phyloP scores from a whole-genome alignment of 2,329 filamentous ascomycete genomes.

The Zymoseptoria tritici region DNA sequence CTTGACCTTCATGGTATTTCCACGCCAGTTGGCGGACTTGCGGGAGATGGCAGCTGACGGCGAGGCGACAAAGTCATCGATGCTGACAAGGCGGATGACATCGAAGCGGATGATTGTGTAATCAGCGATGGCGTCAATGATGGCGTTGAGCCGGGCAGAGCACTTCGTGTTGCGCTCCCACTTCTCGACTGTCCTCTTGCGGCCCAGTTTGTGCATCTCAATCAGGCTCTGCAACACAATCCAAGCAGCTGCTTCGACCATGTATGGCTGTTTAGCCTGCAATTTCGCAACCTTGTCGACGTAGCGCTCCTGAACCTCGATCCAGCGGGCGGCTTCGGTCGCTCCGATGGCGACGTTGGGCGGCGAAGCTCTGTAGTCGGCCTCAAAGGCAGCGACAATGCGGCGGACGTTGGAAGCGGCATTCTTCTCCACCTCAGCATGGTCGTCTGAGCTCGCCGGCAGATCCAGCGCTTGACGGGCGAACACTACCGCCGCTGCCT shows the following conservation, averaged over 20 bases:
- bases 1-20: conserved; percentile 9
- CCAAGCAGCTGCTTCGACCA: conserved; percentile 12
- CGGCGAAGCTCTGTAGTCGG: background rate
- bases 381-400: conserved; percentile 8
- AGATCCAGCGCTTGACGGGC: background rate
- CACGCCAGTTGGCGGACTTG: conserved; percentile 14
- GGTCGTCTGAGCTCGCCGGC: conserved; percentile 5
- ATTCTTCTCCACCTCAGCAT: conserved; percentile 3
- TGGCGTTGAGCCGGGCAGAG: conserved; percentile 7
- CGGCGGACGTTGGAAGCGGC: conserved; percentile 4
- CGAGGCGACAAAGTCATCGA: conserved; percentile 12
- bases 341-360: conserved; percentile 5
- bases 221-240: conserved; percentile 9
- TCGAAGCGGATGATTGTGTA: conserved; percentile 15
- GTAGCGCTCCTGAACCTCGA: conserved; percentile 8
- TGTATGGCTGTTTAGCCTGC: background rate
- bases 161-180: conserved; percentile 7
- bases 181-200: background rate
- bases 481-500: background rate
- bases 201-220: conserved; percentile 8
- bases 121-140: conserved; percentile 5
- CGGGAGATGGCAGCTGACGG: conserved; percentile 7
- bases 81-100: conserved; percentile 9
- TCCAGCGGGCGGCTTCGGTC: conserved; percentile 7
- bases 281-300: conserved; percentile 10